A percentile compares a stretch with the other conserved stretches of the same genome.
Conservation (phyloP, 2,329 filamentous ascomycete genomes). For the Aureobasidium leucospermi region DNA sequence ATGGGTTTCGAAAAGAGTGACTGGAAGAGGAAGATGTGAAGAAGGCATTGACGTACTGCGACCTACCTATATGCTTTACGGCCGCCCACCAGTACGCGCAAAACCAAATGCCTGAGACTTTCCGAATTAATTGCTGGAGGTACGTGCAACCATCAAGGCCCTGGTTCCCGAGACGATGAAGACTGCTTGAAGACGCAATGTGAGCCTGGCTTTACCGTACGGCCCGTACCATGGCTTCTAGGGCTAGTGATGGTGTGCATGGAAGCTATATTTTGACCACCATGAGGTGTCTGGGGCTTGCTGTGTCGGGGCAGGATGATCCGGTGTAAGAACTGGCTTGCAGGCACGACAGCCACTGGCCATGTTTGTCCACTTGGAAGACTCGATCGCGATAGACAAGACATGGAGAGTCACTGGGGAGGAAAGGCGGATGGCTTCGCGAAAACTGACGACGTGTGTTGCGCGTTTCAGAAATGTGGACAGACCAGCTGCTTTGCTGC, state of each 20-base stretch:
- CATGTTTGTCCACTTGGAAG: not conserved
- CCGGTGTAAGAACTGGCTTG: not conserved
- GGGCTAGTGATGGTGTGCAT: not conserved
- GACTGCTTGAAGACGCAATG: not conserved
- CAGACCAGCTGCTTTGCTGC: slow-evolving; percentile 1
- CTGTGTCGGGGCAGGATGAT: not conserved
- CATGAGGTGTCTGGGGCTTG: not conserved
- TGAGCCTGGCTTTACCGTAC: slow-evolving; percentile 5
- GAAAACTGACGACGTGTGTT: slow-evolving; percentile 1
- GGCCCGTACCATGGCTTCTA: slow-evolving; percentile 11
- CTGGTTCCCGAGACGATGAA: not conserved
- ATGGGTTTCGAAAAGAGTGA: not conserved
- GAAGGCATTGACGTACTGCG: not conserved
- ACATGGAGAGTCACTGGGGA: not conserved
- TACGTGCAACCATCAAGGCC: slow-evolving; percentile 9
- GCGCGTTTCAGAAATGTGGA: slow-evolving; percentile 6
- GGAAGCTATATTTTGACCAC: not conserved
- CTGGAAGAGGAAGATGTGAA: not conserved
- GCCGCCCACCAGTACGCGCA: slow-evolving; percentile 1
- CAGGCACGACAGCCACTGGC: not conserved
- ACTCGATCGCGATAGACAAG: not conserved
- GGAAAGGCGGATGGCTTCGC: not conserved
- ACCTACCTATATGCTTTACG: slow-evolving; percentile 10
- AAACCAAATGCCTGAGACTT: slow-evolving; percentile 6
- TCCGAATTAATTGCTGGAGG: slow-evolving; percentile 7